Percentiles rank a stretch among this genome's conserved stretches.
These are phyloP conservation scores for Hyaloscypha hepaticicola DNA, from an alignment of 495 filamentous ascomycete species.

Conservation along the genomic window DNA sequence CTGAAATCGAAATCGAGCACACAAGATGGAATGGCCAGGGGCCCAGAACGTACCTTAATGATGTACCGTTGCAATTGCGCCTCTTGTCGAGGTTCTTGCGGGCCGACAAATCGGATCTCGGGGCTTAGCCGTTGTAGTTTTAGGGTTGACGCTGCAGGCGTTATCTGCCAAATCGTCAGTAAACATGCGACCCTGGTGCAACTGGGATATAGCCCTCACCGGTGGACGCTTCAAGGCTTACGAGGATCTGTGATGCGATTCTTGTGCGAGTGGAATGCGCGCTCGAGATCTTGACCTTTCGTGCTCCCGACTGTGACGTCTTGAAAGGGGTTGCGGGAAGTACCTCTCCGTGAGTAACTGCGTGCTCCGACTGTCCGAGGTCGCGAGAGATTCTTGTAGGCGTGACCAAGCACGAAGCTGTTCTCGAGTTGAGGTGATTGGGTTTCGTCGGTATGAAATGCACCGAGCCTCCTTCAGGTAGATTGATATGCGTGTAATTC, in stretches of 20 bases:
- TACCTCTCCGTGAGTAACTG: slow-evolving; percentile 11
- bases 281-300: not conserved
- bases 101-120: slow-evolving; percentile 2
- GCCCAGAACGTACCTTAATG: slow-evolving; percentile 28
- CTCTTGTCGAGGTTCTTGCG: not conserved
- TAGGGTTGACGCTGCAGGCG: not conserved
- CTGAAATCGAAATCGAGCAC: slow-evolving; percentile 15
- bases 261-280: no score
- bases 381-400: slow-evolving; percentile 9
- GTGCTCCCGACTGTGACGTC: slow-evolving; percentile 6
- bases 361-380: slow-evolving; percentile 2
- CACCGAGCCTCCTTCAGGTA: slow-evolving; percentile 5
- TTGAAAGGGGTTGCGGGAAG: slow-evolving; percentile 6
- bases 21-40: slow-evolving; percentile 1
- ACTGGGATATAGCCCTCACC: slow-evolving; percentile 8
- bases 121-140: not conserved
- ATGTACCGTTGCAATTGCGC: slow-evolving; percentile 3
- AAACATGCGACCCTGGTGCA: slow-evolving; percentile 11
- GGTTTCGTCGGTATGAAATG: slow-evolving; percentile 8
- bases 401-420: slow-evolving; percentile 9
- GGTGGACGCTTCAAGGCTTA: not conserved
- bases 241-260: slow-evolving; percentile 11
- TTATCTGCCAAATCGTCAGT: slow-evolving; percentile 18
- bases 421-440: not conserved
- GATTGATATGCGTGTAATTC: slow-evolving; percentile 7